Evolutionary conservation across 2,329 filamentous ascomycete genomes (phyloP).

Genomic region (Cryphonectria carpinicola): DNA sequence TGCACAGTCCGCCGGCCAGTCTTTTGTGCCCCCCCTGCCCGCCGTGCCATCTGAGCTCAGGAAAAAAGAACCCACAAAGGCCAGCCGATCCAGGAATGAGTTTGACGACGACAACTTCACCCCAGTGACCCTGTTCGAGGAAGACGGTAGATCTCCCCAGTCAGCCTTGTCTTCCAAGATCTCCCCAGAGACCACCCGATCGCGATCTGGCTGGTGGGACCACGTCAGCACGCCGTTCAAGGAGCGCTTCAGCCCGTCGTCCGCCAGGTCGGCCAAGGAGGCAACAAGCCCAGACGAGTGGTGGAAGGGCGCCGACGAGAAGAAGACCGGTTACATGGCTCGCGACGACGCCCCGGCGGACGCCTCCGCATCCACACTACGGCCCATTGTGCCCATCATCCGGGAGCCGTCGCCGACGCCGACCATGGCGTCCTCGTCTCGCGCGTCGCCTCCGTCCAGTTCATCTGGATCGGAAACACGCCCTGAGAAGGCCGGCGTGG

Average conservation of each 20-base stretch:
- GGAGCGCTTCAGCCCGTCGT: conserved; percentile 46
- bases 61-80: conserved; percentile 39
- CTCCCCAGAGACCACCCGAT: conserved; percentile 54
- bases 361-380: conserved; percentile 29
- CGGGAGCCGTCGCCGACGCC: conserved; percentile 31
- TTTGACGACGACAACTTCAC: conserved; percentile 59
- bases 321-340: conserved; percentile 27
- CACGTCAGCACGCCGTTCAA: conserved; percentile 72
- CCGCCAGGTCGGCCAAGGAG: conserved; percentile 35
- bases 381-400: conserved; percentile 30
- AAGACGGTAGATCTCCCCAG: conserved; percentile 55
- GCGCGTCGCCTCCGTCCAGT: conserved; percentile 30
- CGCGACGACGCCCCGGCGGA: conserved; percentile 29
- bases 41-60: conserved; percentile 53
- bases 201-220: conserved; percentile 78
- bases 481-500: conserved; percentile 45
- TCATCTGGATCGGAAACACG: conserved; percentile 33
- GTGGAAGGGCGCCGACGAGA: conserved; percentile 42
- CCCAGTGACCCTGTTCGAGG: conserved; percentile 71
- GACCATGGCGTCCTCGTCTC: conserved; percentile 36
- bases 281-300: conserved; percentile 40
- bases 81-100: conserved; percentile 34
- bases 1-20: conserved; percentile 52
- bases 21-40: conserved; percentile 63
- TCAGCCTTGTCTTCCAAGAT: conserved; percentile 43